A percentile compares a stretch with the other conserved stretches of the same genome.
Conservation (phyloP, 2,329 filamentous ascomycete genomes). For the Fusarium mangiferae region DNA sequence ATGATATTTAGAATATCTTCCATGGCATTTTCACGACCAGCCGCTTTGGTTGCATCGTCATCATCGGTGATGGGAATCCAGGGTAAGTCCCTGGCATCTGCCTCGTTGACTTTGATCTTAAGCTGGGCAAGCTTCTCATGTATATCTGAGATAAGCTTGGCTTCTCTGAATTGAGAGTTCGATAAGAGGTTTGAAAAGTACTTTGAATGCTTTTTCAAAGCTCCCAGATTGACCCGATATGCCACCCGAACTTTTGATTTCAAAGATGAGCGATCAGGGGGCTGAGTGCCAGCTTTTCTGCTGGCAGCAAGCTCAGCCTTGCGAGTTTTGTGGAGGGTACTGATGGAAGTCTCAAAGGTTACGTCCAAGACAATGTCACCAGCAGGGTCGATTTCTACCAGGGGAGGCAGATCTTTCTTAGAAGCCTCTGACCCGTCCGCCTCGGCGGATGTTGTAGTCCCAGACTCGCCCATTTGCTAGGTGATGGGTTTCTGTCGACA, state of each 20-base stretch:
- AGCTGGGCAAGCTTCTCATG: slow-evolving; percentile 61
- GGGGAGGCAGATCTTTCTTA: slow-evolving; percentile 44
- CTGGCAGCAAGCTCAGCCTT: slow-evolving; percentile 51
- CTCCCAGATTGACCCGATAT: slow-evolving; percentile 69
- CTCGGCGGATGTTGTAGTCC: slow-evolving; percentile 45
- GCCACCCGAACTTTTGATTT: slow-evolving; percentile 55
- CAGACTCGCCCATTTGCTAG: slow-evolving; percentile 48
- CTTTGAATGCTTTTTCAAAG: slow-evolving; percentile 69
- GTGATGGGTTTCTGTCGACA: slow-evolving; percentile 35
- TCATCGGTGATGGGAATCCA: slow-evolving; percentile 73
- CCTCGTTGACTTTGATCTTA: slow-evolving; percentile 60
- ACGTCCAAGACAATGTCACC: slow-evolving; percentile 76
- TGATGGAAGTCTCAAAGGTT: slow-evolving; percentile 68
- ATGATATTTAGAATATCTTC: slow-evolving; percentile 74
- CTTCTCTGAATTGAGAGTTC: slow-evolving; percentile 72
- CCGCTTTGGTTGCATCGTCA: slow-evolving; percentile 71
- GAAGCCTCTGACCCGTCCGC: slow-evolving; percentile 44
- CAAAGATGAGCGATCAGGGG: slow-evolving; percentile 44
- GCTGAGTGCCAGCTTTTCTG: slow-evolving; percentile 44
- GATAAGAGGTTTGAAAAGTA: slow-evolving; percentile 77
- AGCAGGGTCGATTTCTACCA: slow-evolving; percentile 63
- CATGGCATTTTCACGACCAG: slow-evolving; percentile 70
- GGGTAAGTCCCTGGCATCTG: slow-evolving; percentile 66
- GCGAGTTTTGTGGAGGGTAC: slow-evolving; percentile 59
- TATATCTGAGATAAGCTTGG: slow-evolving; percentile 61